phyloP scores from a whole-genome alignment of 768 basidiomycete species.

The Phanerochaete sordida region DNA sequence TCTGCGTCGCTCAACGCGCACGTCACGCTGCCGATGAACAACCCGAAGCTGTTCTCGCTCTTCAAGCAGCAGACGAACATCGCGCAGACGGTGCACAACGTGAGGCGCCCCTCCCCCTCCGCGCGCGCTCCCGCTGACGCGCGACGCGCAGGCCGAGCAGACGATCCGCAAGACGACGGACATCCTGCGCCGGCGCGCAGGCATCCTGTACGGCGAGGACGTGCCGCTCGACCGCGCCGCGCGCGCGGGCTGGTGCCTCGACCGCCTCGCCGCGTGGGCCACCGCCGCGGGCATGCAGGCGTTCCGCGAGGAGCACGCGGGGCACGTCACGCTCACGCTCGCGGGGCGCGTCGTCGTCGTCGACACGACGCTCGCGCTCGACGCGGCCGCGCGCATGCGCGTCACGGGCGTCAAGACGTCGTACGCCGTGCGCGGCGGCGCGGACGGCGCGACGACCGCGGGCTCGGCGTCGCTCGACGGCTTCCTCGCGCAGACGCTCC shows the following conservation, averaged over 20 bases:
- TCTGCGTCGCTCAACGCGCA: conserved; percentile 52
- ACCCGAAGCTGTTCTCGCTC: conserved; percentile 65
- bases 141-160: conserved; percentile 44
- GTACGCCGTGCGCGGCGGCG: conserved; percentile 54
- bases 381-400: conserved; percentile 35
- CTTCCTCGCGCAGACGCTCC: conserved; percentile 54
- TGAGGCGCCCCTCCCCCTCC: conserved; percentile 30
- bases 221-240: conserved; percentile 47
- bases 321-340: conserved; percentile 53
- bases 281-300: conserved; percentile 68
- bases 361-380: conserved; percentile 63
- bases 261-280: conserved; percentile 59
- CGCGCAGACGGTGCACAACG: conserved; percentile 48
- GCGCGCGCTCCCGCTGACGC: conserved; percentile 7
- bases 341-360: conserved; percentile 81
- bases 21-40: conserved; percentile 46
- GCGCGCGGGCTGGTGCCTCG: conserved; percentile 55
- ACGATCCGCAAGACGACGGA: conserved; percentile 47
- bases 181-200: conserved; percentile 42
- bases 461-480: conserved; percentile 59
- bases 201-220: conserved; percentile 58
- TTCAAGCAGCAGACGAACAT: conserved; percentile 61
- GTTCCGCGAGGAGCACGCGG: conserved; percentile 52
- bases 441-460: conserved; percentile 32
- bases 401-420: conserved; percentile 67